These are phyloP conservation scores for Rhazya stricta DNA, from an alignment of 257 asterid genomes.

Conservation along the genomic window DNA sequence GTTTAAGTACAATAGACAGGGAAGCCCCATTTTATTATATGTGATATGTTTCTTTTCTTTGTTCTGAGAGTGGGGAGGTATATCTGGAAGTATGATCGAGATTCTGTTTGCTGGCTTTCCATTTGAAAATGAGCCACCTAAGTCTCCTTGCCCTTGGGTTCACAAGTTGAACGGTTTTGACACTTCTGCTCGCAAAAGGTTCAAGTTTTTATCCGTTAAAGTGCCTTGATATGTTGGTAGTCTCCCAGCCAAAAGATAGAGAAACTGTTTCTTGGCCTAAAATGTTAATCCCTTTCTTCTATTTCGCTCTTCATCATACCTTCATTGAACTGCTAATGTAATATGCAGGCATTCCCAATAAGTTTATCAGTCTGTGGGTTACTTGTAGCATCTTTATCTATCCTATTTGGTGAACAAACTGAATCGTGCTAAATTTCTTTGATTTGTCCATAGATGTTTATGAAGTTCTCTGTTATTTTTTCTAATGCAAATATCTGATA, in stretches of 20 bases:
- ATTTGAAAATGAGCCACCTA: too few relatives aligned
- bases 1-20: neutral
- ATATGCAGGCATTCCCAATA: neutral
- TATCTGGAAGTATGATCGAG: neutral
- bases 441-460: neutral
- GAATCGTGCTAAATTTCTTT: neutral
- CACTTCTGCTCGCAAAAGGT: neutral
- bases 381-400: neutral
- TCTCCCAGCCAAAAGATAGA: neutral
- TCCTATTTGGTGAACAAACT: neutral
- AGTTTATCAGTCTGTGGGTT: neutral
- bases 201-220: neutral
- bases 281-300: neutral
- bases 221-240: neutral
- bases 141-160: neutral
- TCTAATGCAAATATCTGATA: slow-evolving; percentile 10
- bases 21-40: neutral
- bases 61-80: neutral
- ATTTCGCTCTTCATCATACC: neutral
- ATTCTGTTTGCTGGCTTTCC: neutral
- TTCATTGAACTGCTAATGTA: neutral
- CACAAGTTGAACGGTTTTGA: neutral
- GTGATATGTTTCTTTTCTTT: neutral
- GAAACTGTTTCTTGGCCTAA: neutral
- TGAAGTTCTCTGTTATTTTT: neutral